phyloP scores from a whole-genome alignment of 768 basidiomycete species.

The Boletus rufocinnamomeus region DNA sequence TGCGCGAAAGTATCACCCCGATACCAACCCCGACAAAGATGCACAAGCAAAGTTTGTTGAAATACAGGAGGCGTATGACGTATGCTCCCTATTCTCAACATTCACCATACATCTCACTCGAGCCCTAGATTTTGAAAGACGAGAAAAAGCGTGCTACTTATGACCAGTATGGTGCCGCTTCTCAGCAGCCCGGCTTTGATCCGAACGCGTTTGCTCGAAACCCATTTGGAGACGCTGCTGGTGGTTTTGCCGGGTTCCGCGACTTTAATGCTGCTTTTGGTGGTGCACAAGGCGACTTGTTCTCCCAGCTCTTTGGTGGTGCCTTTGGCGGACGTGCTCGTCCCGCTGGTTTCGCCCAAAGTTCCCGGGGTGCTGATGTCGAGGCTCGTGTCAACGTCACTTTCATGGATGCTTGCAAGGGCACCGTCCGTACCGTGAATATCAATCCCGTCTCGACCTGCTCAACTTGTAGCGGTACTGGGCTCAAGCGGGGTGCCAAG shows the following conservation, averaged over 20 bases:
- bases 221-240: constrained; percentile 49
- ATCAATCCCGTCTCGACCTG: constrained; percentile 85
- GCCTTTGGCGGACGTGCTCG: constrained; percentile 53
- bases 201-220: constrained; percentile 74
- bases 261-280: constrained; percentile 67
- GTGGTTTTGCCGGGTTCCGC: constrained; percentile 73
- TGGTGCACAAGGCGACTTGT: constrained; percentile 62
- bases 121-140: constrained; percentile 81
- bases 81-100: constrained; percentile 41
- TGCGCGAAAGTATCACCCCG: constrained; percentile 97
- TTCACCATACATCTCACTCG: constrained; percentile 21
- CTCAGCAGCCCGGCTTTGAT: constrained; percentile 93
- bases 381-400: constrained; percentile 73
- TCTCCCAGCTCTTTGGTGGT: constrained; percentile 81
- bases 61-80: constrained; percentile 97
- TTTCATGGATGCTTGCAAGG: constrained; percentile 96
- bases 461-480: constrained; percentile 78
- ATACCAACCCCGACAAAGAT: constrained; percentile 90
- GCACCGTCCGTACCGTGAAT: constrained; percentile 71
- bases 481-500: constrained; percentile 85
- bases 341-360: constrained; percentile 45
- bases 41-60: constrained; percentile 94
- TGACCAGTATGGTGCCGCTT: constrained; percentile 90
- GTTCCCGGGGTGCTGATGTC: constrained; percentile 73
- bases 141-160: constrained; percentile 89